phyloP scores from a whole-genome alignment of 768 basidiomycete species.

The Russula compacta region DNA sequence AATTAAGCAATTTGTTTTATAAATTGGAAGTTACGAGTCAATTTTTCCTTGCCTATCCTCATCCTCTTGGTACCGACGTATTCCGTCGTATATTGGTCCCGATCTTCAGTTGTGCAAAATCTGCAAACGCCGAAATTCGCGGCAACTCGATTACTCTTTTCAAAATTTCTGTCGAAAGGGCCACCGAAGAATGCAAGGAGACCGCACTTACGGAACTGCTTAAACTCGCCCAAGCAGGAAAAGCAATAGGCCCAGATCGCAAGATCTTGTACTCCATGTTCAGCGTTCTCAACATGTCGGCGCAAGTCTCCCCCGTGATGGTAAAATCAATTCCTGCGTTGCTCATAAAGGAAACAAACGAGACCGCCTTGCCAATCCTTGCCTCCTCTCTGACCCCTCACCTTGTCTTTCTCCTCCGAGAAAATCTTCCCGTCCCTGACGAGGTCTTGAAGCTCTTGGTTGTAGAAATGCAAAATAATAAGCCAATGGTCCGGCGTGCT shows the following conservation, averaged over 20 bases:
- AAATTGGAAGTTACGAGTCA: constrained; percentile 40
- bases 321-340: constrained; percentile 36
- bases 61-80: constrained; percentile 36
- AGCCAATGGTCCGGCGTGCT: constrained; percentile 51
- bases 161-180: constrained; percentile 33
- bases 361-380: constrained; percentile 48
- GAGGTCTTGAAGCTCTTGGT: constrained; percentile 42
- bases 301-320: constrained; percentile 38
- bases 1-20: constrained; percentile 6
- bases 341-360: constrained; percentile 71
- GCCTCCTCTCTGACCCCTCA: constrained; percentile 49
- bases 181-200: constrained; percentile 32
- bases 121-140: constrained; percentile 56
- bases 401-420: constrained; percentile 43
- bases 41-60: constrained; percentile 48
- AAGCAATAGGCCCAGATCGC: constrained; percentile 83
- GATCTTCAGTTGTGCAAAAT: constrained; percentile 61
- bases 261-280: constrained; percentile 79
- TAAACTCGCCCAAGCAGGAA: constrained; percentile 68
- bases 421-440: constrained; percentile 33
- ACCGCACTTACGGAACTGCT: constrained; percentile 56
- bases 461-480: constrained; percentile 65
- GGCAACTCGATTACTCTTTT: constrained; percentile 49
- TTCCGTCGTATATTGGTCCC: constrained; percentile 52
- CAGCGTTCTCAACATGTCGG: constrained; percentile 39